Base-by-base conservation (phyloP, 148 eudicot species). In the Mesembryanthemum crystallinum region DNA sequence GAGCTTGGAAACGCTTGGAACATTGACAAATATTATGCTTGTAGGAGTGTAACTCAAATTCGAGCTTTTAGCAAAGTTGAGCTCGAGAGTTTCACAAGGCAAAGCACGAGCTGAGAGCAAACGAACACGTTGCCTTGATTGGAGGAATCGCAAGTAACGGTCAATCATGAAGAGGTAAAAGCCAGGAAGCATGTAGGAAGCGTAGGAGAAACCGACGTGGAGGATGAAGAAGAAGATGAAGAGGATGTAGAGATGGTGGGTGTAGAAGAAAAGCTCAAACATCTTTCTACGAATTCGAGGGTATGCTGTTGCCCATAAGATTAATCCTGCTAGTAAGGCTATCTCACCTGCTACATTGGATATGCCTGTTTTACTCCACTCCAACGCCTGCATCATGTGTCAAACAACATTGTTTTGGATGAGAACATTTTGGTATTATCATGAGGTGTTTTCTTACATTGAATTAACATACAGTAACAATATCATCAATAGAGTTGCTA, bases 1-100 rank as follows among this genome's bases (percentile, higher is more conserved):
- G 24, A 90, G 80, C 83, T 85, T 92, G 27, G 98, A 95, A 77
- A 95, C 87, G 76, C 83, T 75, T 0, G 97, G 96, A 2, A 95
- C 86, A 73, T 95, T 90, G 35, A 95, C 5, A 54, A 92, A 95
- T 52, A 95, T 69, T 32, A 86, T 87, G 81, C 97, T 92, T 13
- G 97, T 89, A 45, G 98, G 97, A 10, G 79, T 89, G 61, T 89
- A 95, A 43, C 59, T 82, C 84, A 92, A 84, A 88, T 88, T 86
- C 70, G 60, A 62, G 78, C 76, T 87, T 79, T 94, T 94, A 58
- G 93, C 85, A 77, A 94, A 91, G 87, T 88, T 89, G 69, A 94
- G 93, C 83, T 94, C 98, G 0, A 94, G 55, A 4, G 92, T 77
- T 71, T 86, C 87, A 25, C 89, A 83, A 4, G 94, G 78, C 51